These are phyloP conservation scores for Ettlia oleoabundans DNA, from an alignment of 139 green algal species.

Conservation along the genomic window DNA sequence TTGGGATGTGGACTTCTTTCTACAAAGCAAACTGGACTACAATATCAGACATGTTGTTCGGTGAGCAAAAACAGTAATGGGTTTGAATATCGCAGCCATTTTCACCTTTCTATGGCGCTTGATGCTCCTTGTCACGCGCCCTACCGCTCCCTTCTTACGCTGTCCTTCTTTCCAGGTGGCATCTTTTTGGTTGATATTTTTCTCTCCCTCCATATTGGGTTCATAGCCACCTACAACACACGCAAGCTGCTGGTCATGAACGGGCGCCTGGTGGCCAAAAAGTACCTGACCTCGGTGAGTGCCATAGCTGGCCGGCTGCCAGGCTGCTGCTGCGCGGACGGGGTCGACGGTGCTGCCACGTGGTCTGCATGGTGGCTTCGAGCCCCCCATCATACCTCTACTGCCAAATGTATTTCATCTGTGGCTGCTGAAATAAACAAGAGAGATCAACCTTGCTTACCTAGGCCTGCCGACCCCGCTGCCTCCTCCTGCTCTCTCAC, in stretches of 20 bases:
- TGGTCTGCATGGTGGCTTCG: neutral
- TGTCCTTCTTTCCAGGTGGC: neutral
- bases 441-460: too few species aligned
- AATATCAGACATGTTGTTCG: conserved; percentile 13
- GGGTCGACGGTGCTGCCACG: neutral
- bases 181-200: conserved; percentile 50
- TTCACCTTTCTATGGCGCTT: neutral
- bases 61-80: neutral
- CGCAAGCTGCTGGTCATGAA: conserved; percentile 56
- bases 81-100: neutral
- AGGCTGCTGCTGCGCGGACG: too few species aligned
- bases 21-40: conserved; percentile 28
- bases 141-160: neutral
- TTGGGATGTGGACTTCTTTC: conserved; percentile 32
- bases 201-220: conserved; percentile 53
- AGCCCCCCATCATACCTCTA: too few species aligned
- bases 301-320: too few species aligned
- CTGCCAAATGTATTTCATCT: too few species aligned
- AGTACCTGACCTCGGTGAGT: conserved; percentile 42
- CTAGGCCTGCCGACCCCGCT: too few species aligned
- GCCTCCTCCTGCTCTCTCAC: too few species aligned
- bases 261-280: conserved; percentile 29
- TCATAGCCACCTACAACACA: conserved; percentile 54
- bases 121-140: neutral
- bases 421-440: too few species aligned